Evolutionary conservation across 2,329 filamentous ascomycete genomes (phyloP).

Genomic region (Capronia americana): DNA sequence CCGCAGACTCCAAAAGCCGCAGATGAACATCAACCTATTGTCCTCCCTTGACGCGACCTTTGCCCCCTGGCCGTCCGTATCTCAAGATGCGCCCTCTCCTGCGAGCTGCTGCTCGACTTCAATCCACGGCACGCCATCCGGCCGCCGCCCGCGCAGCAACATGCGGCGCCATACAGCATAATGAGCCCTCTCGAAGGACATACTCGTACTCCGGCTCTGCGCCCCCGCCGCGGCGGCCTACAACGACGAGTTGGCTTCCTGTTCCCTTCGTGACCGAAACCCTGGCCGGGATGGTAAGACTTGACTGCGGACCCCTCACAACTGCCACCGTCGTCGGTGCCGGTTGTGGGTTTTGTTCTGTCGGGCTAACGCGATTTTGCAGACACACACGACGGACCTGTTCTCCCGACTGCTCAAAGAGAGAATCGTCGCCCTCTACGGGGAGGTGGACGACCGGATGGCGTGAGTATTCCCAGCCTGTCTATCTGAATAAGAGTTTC

Average conservation of each 20-base stretch:
- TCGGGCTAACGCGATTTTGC: background rate
- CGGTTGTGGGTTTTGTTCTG: background rate
- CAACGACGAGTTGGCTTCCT: conserved; percentile 33
- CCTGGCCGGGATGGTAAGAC: conserved; percentile 35
- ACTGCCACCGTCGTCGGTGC: background rate
- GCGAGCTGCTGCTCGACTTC: conserved; percentile 24
- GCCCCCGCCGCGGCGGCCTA: background rate
- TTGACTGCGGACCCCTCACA: no score
- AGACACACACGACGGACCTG: conserved; percentile 68
- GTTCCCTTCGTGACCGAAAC: conserved; percentile 39
- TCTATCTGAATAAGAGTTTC: background rate
- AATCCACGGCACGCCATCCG: conserved; percentile 18
- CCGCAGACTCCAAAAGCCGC: background rate
- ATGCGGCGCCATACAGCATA: conserved; percentile 16
- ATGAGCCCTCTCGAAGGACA: conserved; percentile 9
- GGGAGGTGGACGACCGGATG: conserved; percentile 88
- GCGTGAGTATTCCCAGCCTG: background rate
- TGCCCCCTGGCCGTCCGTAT: conserved; percentile 16
- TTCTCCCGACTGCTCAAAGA: conserved; percentile 81
- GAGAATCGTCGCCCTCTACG: conserved; percentile 58
- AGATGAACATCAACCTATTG: conserved; percentile 5
- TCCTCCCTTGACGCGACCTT: conserved; percentile 14
- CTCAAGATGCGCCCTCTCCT: conserved; percentile 29
- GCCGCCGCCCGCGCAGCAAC: conserved; percentile 1
- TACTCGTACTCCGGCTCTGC: conserved; percentile 15